Percentiles rank a stretch among this genome's conserved stretches.
phyloP scores from a whole-genome alignment of 768 basidiomycete genomes.

The Lactarius pseudohatsudake region DNA sequence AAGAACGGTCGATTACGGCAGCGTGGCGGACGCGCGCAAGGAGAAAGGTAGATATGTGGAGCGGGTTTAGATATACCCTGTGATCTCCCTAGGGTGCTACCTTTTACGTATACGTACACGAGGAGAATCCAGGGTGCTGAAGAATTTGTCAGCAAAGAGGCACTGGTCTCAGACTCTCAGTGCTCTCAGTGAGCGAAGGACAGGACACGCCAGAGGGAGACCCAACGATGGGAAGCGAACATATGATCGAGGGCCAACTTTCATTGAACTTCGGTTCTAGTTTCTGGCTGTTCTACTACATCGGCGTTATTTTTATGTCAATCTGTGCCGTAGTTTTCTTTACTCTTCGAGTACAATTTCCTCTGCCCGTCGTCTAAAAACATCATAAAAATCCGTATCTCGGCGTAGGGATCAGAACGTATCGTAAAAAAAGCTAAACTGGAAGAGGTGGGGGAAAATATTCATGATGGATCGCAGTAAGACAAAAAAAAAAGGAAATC shows the following conservation, averaged over 20 bases:
- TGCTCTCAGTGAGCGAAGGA: not conserved
- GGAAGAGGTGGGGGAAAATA: not conserved
- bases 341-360: slow-evolving; percentile 3
- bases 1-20: slow-evolving; percentile 1
- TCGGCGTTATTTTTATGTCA: not conserved
- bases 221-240: not conserved
- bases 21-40: slow-evolving; percentile 50
- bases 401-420: not conserved
- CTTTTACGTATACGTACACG: too few species aligned
- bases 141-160: not conserved
- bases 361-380: slow-evolving; percentile 12
- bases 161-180: not conserved
- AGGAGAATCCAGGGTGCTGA: not conserved
- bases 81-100: slow-evolving; percentile 31
- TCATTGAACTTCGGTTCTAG: not conserved
- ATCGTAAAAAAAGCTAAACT: slow-evolving; percentile 10
- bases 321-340: not conserved
- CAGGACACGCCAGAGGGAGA: not conserved
- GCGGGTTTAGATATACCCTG: slow-evolving; percentile 65
- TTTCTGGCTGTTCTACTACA: not conserved
- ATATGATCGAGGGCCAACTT: not conserved
- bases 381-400: slow-evolving; percentile 15
- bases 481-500: slow-evolving; percentile 9
- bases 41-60: slow-evolving; percentile 62
- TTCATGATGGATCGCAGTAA: not conserved